Evolutionary conservation across 2,329 filamentous ascomycete species (phyloP), one percentile per base, ranked within the genome.

Genomic region (Ceratocystis diversiconidia): DNA sequence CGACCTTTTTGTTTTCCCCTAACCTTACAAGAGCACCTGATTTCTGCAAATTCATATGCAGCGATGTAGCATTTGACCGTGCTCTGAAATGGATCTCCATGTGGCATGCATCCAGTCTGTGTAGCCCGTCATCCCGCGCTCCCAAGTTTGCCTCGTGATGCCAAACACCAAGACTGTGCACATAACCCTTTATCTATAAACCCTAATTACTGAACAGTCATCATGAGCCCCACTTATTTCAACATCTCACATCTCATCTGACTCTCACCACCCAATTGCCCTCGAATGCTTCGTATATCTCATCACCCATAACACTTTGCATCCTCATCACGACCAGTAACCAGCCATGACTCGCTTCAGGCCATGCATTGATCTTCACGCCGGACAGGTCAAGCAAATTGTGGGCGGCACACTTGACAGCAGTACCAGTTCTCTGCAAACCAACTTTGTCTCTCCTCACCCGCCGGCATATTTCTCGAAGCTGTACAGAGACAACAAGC

Each of bases 361-460:
- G 48, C 94, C 94, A 22, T 99, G 94, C 73, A 97, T 99, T 75
- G 94, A 99, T 77, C 83, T 99, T 64, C 94, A 99, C 75, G 87
- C 92, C n/a, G 94, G 94, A 15, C 87, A 92, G 73, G 94, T 99
- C 67, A 99, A 99, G 79, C 94, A 99, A 76, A 99, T 99, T 71
- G 92, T 99, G 50, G 94, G 94, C 70, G 92, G 94, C 67, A 97
- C 94, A 1, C 82, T 99, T 68, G 87, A 88, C 76, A 82, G 82
- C 73, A 75, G 80, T 7, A 82, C 83, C 1, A 74, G 80, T 5
- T 80, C 83, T 66, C 81, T 97, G 66, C 88, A 90, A 77, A 97
- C 92, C 61, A 99, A 99, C 76, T 92, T 90, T 78, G 87, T 96
- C 68, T 96, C 94, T 8, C 83, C 86, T 61, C 85, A 92, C 68